Evolutionary conservation across 257 asterid species (phyloP).

Genomic region (Forsythia viridissima): DNA sequence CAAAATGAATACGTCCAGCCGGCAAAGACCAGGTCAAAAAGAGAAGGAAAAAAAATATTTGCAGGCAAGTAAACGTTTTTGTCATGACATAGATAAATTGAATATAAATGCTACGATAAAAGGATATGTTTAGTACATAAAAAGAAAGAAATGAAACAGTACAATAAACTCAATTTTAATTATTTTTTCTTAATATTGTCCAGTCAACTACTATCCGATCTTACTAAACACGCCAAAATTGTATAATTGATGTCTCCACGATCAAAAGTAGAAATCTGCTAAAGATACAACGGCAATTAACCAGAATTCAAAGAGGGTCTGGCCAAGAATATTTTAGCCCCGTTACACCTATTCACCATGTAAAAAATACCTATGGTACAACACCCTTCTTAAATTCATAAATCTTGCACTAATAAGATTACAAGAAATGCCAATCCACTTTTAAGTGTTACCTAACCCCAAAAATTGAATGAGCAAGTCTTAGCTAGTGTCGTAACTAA

Average conservation of each 20-base stretch:
- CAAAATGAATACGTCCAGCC: too few species aligned
- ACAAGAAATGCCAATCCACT: background rate
- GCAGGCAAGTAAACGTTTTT: too few species aligned
- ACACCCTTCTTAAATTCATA: background rate
- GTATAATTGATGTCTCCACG: background rate
- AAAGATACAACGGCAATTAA: background rate
- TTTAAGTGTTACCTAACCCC: background rate
- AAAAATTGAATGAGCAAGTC: background rate
- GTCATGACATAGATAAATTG: too few species aligned
- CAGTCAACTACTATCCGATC: background rate
- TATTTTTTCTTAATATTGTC: background rate
- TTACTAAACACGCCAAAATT: background rate
- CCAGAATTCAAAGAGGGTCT: background rate
- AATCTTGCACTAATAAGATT: background rate
- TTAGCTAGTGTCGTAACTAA: background rate
- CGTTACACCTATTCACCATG: background rate
- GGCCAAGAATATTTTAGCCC: too few species aligned
- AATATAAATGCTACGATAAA: too few species aligned
- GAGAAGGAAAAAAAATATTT: too few species aligned
- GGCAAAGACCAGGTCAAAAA: too few species aligned
- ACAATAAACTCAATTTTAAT: too few species aligned
- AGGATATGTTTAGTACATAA: too few species aligned
- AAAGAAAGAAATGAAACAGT: too few species aligned
- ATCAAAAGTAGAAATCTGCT: background rate
- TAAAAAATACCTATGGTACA: background rate